Base-by-base conservation (phyloP, 768 basidiomycete genomes). In the Goffeauzyma gilvescens region DNA sequence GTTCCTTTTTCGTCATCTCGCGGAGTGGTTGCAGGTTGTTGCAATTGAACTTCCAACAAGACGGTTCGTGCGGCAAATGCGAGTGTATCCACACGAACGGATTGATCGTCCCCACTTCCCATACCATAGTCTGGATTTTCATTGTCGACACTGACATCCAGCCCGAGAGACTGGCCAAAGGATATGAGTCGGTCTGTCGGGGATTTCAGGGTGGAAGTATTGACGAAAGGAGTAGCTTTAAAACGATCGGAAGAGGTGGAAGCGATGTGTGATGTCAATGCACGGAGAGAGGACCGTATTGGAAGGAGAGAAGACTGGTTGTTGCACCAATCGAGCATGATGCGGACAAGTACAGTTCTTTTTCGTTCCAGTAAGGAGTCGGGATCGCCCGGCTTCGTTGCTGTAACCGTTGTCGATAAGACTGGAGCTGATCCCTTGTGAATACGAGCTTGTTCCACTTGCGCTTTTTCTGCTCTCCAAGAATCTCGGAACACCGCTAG, bases 281-380 rank as follows among this genome's bases (percentile, higher is more conserved):
- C n/a, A n/a, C n/a, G n/a, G 18, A 41, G 30, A n/a, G 33, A 18
- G 17, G 40, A 32, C 2, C 30, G 25, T 5, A 41, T 22, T 2
- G 40, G 40, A 17, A 41, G 40, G 8, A 41, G 17, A 32, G 30
- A 31, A 23, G 31, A 32, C 25, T 41, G 30, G 15, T 41, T 41
- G n/a, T 28, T 27, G 15, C 21, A 41, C 40, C 40, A 41, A 23
- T 41, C 40, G 10, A 32, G 5, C 40, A 41, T 41, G 30, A 41
- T 22, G 13, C 40, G 13, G 8, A 41, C 15, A 28, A 41, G 33
- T 4, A 41, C 40, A 28, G 38, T 41, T 23, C 33, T 32, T n/a
- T 20, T 32, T 22, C 25, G 30, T 23, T 20, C 21, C 20, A 27
- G 18, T 2, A 18, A 14, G 9, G 17, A 15, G 14, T 40, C 38